Evolutionary conservation across 23 red algal genomes (phyloP), one percentile per base, ranked within the genome.

Genomic region (Gracilariopsis chorda): DNA sequence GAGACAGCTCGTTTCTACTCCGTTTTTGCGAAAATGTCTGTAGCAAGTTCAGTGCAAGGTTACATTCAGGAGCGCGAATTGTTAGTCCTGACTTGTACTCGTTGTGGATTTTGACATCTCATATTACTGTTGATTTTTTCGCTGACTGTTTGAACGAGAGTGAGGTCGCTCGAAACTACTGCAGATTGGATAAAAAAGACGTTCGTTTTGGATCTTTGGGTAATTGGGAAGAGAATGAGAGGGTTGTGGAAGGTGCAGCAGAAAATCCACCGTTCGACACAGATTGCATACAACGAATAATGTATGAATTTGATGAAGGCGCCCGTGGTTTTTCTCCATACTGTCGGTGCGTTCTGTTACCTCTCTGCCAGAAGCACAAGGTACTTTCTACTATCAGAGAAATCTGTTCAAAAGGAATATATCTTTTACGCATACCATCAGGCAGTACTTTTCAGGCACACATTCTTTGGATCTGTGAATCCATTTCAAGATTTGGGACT

Each of bases 131-230:
- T 11, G 83, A 88, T 59, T 59, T 57, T 12, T 77, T 88, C 8
- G 44, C 61, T 20, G 61, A 88, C 42, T 8, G 1, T 51, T 62
- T 88, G 19, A 88, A 77, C 42, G 83, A 88, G 46, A 88, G 64
- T 48, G 83, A 1, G 7, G n/a, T 71, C 23, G 4, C 34, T 24
- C 47, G 37, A 28, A 12, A 1, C 9, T 77, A 56, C 33, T 74
- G 83, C 46, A 58, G 83, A n/a, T 19, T n/a, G 11, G 68, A 88
- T 77, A 14, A 0, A 16, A 0, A 62, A 36, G 65, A 88, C 0
- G n/a, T 12, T 30, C 23, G 19, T 12, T 88, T 88, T 40, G 83
- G 63, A 8, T 32, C 43, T 11, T 3, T 51, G 33, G 83, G 83
- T 23, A 75, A 17, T 13, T 88, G 83, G 65, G 12, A 88, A 42